phyloP scores from a whole-genome alignment of 768 basidiomycete genomes.

The Bullera alba region DNA sequence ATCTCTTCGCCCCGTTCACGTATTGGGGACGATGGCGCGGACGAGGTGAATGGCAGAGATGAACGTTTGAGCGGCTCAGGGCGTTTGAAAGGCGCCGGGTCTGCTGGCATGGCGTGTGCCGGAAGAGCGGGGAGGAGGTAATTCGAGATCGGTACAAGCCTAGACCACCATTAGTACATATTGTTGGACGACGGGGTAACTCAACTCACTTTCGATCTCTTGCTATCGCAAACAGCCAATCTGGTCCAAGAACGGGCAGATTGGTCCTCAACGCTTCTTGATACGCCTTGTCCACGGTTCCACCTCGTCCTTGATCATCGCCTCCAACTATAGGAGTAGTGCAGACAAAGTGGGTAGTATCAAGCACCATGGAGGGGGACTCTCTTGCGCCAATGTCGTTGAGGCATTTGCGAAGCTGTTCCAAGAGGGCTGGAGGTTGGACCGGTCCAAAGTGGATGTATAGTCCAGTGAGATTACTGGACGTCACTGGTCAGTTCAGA shows the following conservation, averaged over 20 bases:
- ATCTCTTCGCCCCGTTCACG: constrained; percentile 13
- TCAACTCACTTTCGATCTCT: constrained; percentile 66
- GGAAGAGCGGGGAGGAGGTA: constrained; percentile 32
- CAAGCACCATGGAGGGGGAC: constrained; percentile 90
- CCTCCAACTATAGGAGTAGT: constrained; percentile 68
- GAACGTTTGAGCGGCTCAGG: constrained; percentile 38
- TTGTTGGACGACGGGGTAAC: too few species aligned
- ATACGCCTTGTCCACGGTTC: constrained; percentile 66
- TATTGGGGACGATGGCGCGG: constrained; percentile 23
- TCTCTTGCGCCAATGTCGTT: constrained; percentile 80
- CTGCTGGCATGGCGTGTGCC: constrained; percentile 7
- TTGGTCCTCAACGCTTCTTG: constrained; percentile 90
- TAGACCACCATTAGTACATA: constrained; percentile 5
- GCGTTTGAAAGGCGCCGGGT: constrained; percentile 37
- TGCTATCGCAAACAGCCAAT: constrained; percentile 88
- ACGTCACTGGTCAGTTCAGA: neutral
- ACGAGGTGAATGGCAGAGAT: constrained; percentile 35
- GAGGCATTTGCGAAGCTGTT: constrained; percentile 73
- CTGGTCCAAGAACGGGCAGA: constrained; percentile 89
- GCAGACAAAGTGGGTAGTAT: constrained; percentile 97
- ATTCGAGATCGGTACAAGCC: constrained; percentile 41
- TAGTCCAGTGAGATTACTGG: constrained; percentile 84
- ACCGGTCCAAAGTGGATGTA: constrained; percentile 91
- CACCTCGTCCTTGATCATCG: constrained; percentile 50
- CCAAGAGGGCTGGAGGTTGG: constrained; percentile 65